These are phyloP conservation scores for Vitis hybrid DNA, from an alignment of 177 flowering plant species.

Conservation along the genomic window DNA sequence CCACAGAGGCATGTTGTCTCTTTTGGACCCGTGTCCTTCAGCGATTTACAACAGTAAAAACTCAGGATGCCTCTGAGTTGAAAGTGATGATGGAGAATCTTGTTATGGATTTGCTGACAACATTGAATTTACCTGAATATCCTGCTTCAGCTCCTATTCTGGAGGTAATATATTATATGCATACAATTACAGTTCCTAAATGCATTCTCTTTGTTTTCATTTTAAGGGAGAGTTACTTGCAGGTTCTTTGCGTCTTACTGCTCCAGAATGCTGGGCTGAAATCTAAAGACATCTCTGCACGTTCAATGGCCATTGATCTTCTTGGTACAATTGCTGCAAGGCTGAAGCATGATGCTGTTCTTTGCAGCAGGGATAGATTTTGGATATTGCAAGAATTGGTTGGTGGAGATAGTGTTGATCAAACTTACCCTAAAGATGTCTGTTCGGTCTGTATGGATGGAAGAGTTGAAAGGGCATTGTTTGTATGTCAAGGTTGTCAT, in stretches of 20 bases:
- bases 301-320: constrained; percentile 89
- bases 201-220: constrained; percentile 7
- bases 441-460: constrained; percentile 76
- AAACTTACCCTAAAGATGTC: constrained; percentile 40
- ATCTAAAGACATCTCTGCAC: constrained; percentile 83
- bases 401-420: constrained; percentile 33
- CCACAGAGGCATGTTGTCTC: constrained; percentile 77
- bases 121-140: constrained; percentile 91
- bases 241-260: constrained; percentile 95
- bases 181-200: background rate
- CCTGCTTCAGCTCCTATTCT: constrained; percentile 87
- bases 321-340: constrained; percentile 94
- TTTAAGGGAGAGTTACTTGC: constrained; percentile 30
- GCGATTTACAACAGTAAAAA: constrained; percentile 65
- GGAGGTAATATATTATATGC: constrained; percentile 52
- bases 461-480: constrained; percentile 42
- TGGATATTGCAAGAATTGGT: constrained; percentile 72
- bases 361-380: constrained; percentile 56
- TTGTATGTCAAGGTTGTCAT: constrained; percentile 70
- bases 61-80: constrained; percentile 87
- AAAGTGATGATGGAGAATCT: constrained; percentile 84
- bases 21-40: constrained; percentile 96
- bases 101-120: constrained; percentile 76
- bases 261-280: constrained; percentile 97
- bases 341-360: constrained; percentile 78